Evolutionary conservation across 495 filamentous ascomycete species (phyloP).

Genomic region (Aspergillus diversus): DNA sequence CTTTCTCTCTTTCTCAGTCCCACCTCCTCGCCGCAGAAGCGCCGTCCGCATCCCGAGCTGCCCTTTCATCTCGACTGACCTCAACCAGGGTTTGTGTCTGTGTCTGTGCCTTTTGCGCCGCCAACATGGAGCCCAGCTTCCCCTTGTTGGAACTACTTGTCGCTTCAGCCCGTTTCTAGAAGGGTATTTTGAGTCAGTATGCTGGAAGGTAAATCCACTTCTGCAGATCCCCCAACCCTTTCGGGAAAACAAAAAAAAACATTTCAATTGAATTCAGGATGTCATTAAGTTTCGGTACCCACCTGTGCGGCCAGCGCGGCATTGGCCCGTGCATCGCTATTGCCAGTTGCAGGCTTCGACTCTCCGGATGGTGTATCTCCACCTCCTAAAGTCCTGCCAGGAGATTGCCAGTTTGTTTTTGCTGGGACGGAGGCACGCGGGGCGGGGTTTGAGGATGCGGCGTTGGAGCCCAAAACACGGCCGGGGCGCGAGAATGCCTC

Average conservation of each 20-base stretch:
- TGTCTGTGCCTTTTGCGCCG: conserved; percentile 68
- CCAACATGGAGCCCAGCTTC: conserved; percentile 64
- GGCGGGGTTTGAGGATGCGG: conserved; percentile 33
- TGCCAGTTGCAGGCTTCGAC: conserved; percentile 49
- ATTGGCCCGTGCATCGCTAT: conserved; percentile 45
- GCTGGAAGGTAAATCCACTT: too few relatives aligned
- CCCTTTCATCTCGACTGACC: conserved; percentile 58
- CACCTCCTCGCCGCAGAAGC: conserved; percentile 53
- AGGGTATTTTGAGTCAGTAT: too few relatives aligned
- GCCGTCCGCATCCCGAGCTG: conserved; percentile 60
- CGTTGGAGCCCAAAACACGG: conserved; percentile 58
- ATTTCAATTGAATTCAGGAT: neutral
- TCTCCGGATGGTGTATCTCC: neutral
- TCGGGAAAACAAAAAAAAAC: too few relatives aligned
- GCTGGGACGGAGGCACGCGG: conserved; percentile 43
- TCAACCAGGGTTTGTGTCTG: conserved; percentile 60
- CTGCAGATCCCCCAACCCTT: too few relatives aligned
- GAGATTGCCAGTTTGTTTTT: conserved; percentile 49
- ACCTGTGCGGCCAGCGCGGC: conserved; percentile 75
- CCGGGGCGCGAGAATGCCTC: conserved; percentile 64
- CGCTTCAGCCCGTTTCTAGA: conserved; percentile 46
- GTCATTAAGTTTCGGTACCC: conserved; percentile 5
- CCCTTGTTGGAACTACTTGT: conserved; percentile 40
- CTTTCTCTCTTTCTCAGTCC: conserved; percentile 40
- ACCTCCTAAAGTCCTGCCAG: conserved; percentile 34